Evolutionary conservation across 306 rosid genomes (phyloP), one percentile per base, ranked within the genome.

Genomic region (Sesbania bispinosa): DNA sequence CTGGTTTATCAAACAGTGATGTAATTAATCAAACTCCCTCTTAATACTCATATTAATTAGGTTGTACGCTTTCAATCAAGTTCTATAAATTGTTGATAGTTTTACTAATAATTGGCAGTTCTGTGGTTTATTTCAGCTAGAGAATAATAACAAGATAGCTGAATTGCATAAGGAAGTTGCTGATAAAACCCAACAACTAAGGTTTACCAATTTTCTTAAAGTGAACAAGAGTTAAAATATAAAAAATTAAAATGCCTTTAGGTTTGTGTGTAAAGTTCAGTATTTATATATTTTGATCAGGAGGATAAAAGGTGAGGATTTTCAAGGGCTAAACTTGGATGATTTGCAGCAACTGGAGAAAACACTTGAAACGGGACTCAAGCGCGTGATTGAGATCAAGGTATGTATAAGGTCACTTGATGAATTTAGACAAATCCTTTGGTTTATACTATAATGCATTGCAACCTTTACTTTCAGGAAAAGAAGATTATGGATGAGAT

Each of bases 81-180:
- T 16, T 52, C 21, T 38, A 13, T 14, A 10, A 57, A 18, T 38
- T 24, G 41, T 36, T 38, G 26, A 38, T 43, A 27, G 14, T 10
- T 70, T 21, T 29, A 15, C 29, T 13, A 7, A 11, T 39, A 6
- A 32, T n/a, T 60, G 46, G 18, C 19, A 10, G 1, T 27, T 63
- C 3, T 14, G 15, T 15, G 2, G 8, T 42, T 66, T 14, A 42
- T 59, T 79, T 58, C 71, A 41, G 71, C 48, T 4, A 11, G 79
- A 39, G 38, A 41, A 16, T 10, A 5, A 14, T 15, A 3, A 18
- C 63, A 18, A 21, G 16, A 7, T n/a, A 30, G 2, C 26, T 47
- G 55, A 60, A 23, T 73, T 79, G 79, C 32, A 33, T 7, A 60
- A 67, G 60, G 76, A 79, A 33, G 21, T 73, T 59, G 71, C 76